Base-by-base conservation (phyloP, 23 red algal species). In the Porphyridium purpureum region DNA sequence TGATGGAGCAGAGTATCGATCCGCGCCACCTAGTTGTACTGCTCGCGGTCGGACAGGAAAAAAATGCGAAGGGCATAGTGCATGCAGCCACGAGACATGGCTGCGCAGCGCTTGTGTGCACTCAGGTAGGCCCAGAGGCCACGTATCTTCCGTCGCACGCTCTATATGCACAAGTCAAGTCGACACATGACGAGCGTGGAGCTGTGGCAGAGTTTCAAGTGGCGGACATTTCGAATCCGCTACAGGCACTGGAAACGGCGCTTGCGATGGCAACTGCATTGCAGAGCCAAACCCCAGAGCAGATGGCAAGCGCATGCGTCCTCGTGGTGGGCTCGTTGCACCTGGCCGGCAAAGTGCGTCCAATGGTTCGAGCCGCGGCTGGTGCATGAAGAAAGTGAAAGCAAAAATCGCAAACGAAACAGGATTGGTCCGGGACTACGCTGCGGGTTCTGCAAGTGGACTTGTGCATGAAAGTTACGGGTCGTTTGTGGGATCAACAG, bases 321-420 rank as follows among this genome's bases (percentile, higher is more conserved):
- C 19, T 75, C 1, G 47, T 83, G 0, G 54, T 80, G 19, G 90
- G 90, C 3, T 98, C 90, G 38, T 56, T 98, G 0, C 74, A 98
- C 57, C 57, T 98, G 28, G 90, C 90, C 0, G 80, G 90, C n/a
- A n/a, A n/a, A n/a, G n/a, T n/a, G n/a, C n/a, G n/a, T n/a, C n/a
- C n/a, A n/a, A n/a, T n/a, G n/a, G n/a, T n/a, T n/a, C n/a, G n/a
- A n/a, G n/a, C n/a, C n/a, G n/a, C n/a, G n/a, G n/a, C n/a, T n/a
- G n/a, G n/a, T n/a, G n/a, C n/a, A n/a, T n/a, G n/a, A n/a, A n/a
- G n/a, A n/a, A n/a, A n/a, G n/a, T n/a, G n/a, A n/a, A n/a, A n/a
- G n/a, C n/a, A n/a, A n/a, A n/a, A n/a, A n/a, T n/a, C n/a, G n/a
- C n/a, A n/a, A n/a, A n/a, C n/a, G n/a, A n/a, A n/a, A n/a, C n/a